Percentiles rank a stretch among this genome's conserved stretches.
phyloP scores from a whole-genome alignment of 2,329 filamentous ascomycete genomes.

The Colletotrichum abscissum region DNA sequence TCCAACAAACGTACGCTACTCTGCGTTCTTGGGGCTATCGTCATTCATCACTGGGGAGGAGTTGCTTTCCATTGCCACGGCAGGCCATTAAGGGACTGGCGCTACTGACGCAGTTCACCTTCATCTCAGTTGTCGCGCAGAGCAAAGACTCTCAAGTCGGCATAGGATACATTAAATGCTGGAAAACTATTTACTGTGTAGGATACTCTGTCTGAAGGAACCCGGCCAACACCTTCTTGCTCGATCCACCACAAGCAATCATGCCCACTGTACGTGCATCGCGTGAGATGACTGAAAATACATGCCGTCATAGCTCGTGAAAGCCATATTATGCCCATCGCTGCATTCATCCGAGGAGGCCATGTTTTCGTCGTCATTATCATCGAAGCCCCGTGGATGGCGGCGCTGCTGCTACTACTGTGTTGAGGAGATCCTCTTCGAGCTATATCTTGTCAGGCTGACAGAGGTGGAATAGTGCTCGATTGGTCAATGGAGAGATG shows the following conservation, averaged over 20 bases:
- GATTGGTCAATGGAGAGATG: slow-evolving; percentile 18
- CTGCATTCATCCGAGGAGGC: slow-evolving; percentile 29
- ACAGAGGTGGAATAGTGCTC: slow-evolving; percentile 17
- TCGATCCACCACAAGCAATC: too few relatives aligned
- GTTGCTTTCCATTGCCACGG: too few relatives aligned
- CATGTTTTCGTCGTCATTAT: slow-evolving; percentile 26
- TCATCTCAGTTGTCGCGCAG: not conserved
- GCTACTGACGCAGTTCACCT: too few relatives aligned
- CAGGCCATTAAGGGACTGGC: too few relatives aligned
- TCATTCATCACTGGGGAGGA: too few relatives aligned
- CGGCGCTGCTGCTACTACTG: slow-evolving; percentile 28
- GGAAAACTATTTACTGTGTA: too few relatives aligned
- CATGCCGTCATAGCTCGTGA: slow-evolving; percentile 19
- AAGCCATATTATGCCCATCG: slow-evolving; percentile 18
- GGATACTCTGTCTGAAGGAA: too few relatives aligned
- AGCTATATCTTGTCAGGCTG: slow-evolving; percentile 28
- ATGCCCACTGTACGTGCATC: not conserved
- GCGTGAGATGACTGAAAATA: slow-evolving; percentile 21
- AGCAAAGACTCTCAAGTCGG: not conserved
- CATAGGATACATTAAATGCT: not conserved
- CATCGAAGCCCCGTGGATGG: slow-evolving; percentile 5
- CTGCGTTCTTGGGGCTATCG: too few relatives aligned
- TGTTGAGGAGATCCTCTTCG: slow-evolving; percentile 19
- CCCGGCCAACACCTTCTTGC: too few relatives aligned
- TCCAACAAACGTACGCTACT: too few relatives aligned